Base-by-base conservation (phyloP, 1,284 basidiomycete species). In the Cryptococcus neoformans region DNA sequence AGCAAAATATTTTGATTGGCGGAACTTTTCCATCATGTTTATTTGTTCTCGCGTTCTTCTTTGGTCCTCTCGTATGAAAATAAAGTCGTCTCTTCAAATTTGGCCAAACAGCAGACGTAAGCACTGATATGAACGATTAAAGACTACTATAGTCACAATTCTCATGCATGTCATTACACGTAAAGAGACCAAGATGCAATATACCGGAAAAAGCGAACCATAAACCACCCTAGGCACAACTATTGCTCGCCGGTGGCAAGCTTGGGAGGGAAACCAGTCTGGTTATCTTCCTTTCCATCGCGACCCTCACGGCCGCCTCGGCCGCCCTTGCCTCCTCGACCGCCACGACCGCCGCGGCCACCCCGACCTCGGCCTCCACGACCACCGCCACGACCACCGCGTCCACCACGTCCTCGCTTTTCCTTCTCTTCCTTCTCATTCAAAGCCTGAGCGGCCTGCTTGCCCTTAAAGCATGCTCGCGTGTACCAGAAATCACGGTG, bases 401-500 rank as follows among this genome's bases (percentile, higher is more conserved):
- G 38, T 21, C 72, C 71, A 61, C 89, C 79, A 2, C 80, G 84
- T 57, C 83, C 83, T 36, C 88, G 72, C 34, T 82, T 80, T 57
- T 85, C 83, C 68, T 84, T 37, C 66, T 87, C 81, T 56, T 88
- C 86, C 44, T 87, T 86, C 53, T 87, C 87, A 34, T 82, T 81
- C 44, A 89, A 78, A 34, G 81, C 78, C 68, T 86, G 67, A 52
- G 78, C 71, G 40, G 80, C 75, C 55, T 74, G 73, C 48, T 74
- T 73, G 11, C 78, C 82, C 56, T 81, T 78, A 74, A 78, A 83
- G 63, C 80, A 83, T 64, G 84, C 84, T 17, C 87, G 85, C 9
- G 85, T 82, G 64, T 92, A 87, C 67, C 87, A 87, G 74, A 90
- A 87, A 65, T 86, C 87, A 53, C 92, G 82, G 46, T 89, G 87